These are phyloP conservation scores for Biscogniauxia sp. DNA, from an alignment of 2,329 filamentous ascomycete species.

Conservation along the genomic window DNA sequence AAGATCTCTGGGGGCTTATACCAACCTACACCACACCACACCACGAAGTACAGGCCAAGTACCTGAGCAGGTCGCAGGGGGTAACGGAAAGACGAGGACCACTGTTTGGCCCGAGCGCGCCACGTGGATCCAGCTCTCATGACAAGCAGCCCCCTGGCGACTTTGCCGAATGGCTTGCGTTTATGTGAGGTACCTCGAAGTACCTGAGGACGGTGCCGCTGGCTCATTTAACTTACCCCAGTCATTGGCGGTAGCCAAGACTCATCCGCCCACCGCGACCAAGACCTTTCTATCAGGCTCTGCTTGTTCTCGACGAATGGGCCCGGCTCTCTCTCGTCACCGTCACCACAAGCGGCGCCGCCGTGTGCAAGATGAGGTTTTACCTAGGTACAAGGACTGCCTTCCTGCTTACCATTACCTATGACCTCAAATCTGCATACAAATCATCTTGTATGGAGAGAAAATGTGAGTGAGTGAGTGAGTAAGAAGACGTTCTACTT, in stretches of 20 bases:
- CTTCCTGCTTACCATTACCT: neutral
- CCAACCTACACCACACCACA: too few species aligned
- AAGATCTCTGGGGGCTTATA: constrained; percentile 9
- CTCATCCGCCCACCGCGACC: neutral
- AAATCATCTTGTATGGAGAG: neutral
- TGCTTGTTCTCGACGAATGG: neutral
- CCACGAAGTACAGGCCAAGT: constrained; percentile 5
- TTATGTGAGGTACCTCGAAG: constrained; percentile 21
- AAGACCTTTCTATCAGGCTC: neutral
- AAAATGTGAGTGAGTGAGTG: too few species aligned
- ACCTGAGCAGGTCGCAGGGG: constrained; percentile 14
- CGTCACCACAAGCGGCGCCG: neutral
- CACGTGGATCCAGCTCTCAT: constrained; percentile 30
- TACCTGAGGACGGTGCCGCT: constrained; percentile 16
- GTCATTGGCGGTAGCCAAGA: constrained; percentile 9
- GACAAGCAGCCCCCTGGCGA: constrained; percentile 29
- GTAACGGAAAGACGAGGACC: constrained; percentile 19
- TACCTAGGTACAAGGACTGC: neutral
- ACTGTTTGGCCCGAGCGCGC: constrained; percentile 29
- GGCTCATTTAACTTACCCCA: constrained; percentile 4
- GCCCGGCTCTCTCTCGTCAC: neutral
- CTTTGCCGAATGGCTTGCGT: constrained; percentile 27
- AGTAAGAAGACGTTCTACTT: too few species aligned
- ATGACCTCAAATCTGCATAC: constrained; percentile 1
- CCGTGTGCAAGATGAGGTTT: neutral